Evolutionary conservation across 495 filamentous ascomycete species (phyloP).

Genomic region (Pyronema omphalodes): DNA sequence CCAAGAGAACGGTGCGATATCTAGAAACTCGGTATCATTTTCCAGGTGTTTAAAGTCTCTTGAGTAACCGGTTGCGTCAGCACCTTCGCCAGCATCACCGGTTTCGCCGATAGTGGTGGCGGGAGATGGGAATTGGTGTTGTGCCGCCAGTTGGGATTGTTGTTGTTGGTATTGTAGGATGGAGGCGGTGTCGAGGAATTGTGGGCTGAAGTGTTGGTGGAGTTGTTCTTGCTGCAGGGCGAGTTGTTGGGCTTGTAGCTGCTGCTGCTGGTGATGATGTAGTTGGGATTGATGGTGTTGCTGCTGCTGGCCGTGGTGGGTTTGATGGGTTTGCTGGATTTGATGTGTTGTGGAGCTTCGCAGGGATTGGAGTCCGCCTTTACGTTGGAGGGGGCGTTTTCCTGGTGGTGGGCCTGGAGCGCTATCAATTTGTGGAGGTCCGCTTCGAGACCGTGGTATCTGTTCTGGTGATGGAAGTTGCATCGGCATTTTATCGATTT

Average conservation of each 20-base stretch:
- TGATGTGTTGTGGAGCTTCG: neutral
- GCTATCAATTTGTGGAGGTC: neutral
- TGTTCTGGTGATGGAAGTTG: neutral
- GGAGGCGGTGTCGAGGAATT: neutral
- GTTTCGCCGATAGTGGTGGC: too few relatives aligned
- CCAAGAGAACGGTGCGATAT: neutral
- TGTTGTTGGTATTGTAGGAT: neutral
- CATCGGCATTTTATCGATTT: neutral
- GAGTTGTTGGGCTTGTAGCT: neutral
- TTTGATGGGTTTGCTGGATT: neutral
- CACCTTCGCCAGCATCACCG: too few relatives aligned
- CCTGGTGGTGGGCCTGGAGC: neutral
- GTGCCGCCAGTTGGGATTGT: neutral
- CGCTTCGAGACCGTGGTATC: neutral
- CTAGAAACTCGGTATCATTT: too few relatives aligned
- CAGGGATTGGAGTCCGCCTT: neutral
- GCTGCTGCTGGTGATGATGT: neutral
- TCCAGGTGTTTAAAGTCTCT: too few relatives aligned
- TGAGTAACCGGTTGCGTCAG: too few relatives aligned
- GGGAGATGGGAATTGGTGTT: too few relatives aligned
- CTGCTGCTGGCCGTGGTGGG: neutral
- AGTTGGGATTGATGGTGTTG: neutral
- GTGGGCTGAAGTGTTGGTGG: neutral
- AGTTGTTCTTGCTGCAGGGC: neutral
- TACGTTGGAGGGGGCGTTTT: neutral